Base-by-base conservation (phyloP, 768 basidiomycete genomes). In the Leucocoprinus birnbaumii region DNA sequence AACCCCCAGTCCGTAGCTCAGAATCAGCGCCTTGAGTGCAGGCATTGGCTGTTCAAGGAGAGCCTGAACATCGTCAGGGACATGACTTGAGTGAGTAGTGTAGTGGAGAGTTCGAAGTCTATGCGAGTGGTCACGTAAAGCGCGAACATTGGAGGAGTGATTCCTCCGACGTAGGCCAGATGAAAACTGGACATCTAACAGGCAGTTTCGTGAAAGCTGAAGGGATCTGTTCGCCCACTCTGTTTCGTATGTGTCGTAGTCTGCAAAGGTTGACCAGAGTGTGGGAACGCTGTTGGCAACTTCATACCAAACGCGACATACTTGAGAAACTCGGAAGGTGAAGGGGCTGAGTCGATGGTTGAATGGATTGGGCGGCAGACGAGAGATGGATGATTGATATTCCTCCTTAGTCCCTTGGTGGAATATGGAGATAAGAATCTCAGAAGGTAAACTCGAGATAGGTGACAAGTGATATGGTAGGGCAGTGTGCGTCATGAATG, bases 391-490 rank as follows among this genome's bases (percentile, higher is more conserved):
- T n/a, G 5, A 13, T 11, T 31, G 31, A 31, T 44, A 45, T 34
- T 53, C 51, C 1, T 35, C 43, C 19, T 45, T 18, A 14, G 44
- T 18, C 22, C 51, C 51, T 10, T 31, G 16, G 19, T 44, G 41
- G 24, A 53, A 53, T 14, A 53, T 34, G 43, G 43, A 44, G 26
- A 44, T 35, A 31, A 53, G 51, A 19, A 53, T 27, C 18, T 53
- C 51, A 19, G 19, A 13, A n/a, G 51, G 51, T 34, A 53, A 22
- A 44, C 44, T 53, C 19, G 51, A 53, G 19, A 53, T 35, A 34
- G 42, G 27, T 13, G 43, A n/a, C 27, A 44, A 34, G 11, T 44
- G 42, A 13, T 44, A 43, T 2, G 51, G 26, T 8, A 44, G 19
- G 51, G 42, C 51, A 44, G 43, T 25, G 42, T 35, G 27, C 38